A percentile compares a stretch with the other conserved stretches of the same genome.
phyloP scores from a whole-genome alignment of 192 early-diverging fungal species.

The Backusella macrospora region DNA sequence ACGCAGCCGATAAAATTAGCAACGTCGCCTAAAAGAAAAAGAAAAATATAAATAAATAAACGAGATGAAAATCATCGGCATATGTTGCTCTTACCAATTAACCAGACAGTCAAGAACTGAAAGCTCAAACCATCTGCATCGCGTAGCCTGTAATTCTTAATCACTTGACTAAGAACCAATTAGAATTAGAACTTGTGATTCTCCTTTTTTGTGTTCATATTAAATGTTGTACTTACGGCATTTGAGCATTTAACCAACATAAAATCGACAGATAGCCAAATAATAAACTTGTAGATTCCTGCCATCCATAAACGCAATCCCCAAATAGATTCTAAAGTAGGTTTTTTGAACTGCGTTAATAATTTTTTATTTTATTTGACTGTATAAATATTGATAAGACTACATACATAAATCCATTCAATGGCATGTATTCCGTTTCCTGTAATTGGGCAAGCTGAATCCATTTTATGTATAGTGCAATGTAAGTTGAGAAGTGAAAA shows the following conservation, averaged over 20 bases:
- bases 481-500: neutral
- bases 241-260: constrained; percentile 74
- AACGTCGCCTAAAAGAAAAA: constrained; percentile 57
- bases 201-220: constrained; percentile 1
- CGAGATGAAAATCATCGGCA: neutral
- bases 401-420: constrained; percentile 22
- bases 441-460: constrained; percentile 17
- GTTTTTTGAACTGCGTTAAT: too few relatives aligned
- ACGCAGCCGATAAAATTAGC: constrained; percentile 72
- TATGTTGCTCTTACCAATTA: constrained; percentile 43
- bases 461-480: constrained; percentile 7
- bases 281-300: constrained; percentile 45
- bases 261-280: constrained; percentile 61
- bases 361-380: neutral
- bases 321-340: constrained; percentile 45
- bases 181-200: neutral
- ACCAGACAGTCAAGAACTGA: constrained; percentile 62
- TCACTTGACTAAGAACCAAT: constrained; percentile 44
- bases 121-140: constrained; percentile 55
- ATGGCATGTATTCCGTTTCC: constrained; percentile 16
- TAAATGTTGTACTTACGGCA: constrained; percentile 58
- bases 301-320: constrained; percentile 50
- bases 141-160: constrained; percentile 54
- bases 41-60: neutral
- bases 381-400: neutral